Conservation (phyloP, 148 eudicot species). For the Rhododendron henanense region DNA sequence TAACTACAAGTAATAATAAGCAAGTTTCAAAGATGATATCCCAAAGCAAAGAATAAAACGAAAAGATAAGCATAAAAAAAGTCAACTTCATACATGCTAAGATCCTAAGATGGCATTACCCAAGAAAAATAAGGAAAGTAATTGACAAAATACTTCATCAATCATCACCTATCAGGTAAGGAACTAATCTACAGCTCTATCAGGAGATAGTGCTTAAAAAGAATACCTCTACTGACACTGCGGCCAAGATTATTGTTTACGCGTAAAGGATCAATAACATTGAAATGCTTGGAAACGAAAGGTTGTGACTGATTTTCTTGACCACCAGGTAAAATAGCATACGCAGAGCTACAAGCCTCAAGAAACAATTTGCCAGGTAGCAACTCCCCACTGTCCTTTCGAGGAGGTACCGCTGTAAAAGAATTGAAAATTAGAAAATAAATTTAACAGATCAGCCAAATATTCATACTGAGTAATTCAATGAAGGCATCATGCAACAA, state of each 20-base stretch:
- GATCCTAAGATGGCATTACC: neutral
- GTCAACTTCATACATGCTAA: neutral
- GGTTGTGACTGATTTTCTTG: conserved; percentile 78
- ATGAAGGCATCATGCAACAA: neutral
- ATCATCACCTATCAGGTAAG: neutral
- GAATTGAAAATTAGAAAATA: conserved; percentile 11
- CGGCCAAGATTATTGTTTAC: conserved; percentile 88
- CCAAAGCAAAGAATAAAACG: neutral
- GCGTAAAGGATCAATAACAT: conserved; percentile 88
- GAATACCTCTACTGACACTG: conserved; percentile 86
- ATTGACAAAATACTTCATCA: neutral
- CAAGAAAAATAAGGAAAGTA: neutral
- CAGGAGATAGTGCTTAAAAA: neutral
- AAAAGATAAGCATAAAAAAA: no score
- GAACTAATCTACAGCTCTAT: neutral
- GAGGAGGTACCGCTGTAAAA: conserved; percentile 78
- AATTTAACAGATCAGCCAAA: neutral
- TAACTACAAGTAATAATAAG: neutral
- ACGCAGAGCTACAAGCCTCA: conserved; percentile 66
- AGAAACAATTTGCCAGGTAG: conserved; percentile 67
- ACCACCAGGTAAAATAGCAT: conserved; percentile 71
- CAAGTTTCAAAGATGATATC: neutral
- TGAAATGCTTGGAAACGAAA: conserved; percentile 75
- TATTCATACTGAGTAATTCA: neutral
- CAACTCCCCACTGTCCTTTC: conserved; percentile 67